phyloP scores from a whole-genome alignment of 2,329 filamentous ascomycete genomes.

The Aspergillus fijiensis region DNA sequence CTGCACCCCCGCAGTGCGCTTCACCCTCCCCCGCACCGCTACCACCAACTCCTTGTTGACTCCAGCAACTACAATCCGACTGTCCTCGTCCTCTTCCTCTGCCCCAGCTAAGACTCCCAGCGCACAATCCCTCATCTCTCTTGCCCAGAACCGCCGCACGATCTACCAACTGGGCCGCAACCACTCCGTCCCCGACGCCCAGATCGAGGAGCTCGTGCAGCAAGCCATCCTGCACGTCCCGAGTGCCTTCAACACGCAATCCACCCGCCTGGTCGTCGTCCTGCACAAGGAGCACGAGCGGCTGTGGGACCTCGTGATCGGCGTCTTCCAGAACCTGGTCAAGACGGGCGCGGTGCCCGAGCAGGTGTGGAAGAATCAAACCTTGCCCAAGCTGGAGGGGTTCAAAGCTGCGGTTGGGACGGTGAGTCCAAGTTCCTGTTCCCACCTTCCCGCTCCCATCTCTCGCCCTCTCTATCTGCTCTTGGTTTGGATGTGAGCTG shows the following conservation, averaged over 20 bases:
- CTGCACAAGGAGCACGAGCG: conserved; percentile 80
- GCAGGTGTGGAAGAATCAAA: conserved; percentile 57
- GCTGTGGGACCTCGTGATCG: conserved; percentile 74
- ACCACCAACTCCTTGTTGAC: conserved; percentile 28
- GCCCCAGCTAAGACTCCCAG: conserved; percentile 6
- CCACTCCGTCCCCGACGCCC: conserved; percentile 36
- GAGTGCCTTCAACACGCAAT: conserved; percentile 85
- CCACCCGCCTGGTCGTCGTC: conserved; percentile 74
- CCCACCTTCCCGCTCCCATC: too few relatives aligned
- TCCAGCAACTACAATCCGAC: not conserved
- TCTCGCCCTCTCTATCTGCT: not conserved
- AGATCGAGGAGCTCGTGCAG: conserved; percentile 40
- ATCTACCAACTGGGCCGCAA: conserved; percentile 38
- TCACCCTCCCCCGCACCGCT: not conserved
- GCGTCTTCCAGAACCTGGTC: conserved; percentile 67
- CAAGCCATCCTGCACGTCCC: conserved; percentile 66
- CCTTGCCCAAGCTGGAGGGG: conserved; percentile 48
- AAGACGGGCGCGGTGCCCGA: conserved; percentile 49
- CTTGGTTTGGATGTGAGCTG: not conserved
- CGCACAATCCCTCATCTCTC: conserved; percentile 29
- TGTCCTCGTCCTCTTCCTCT: conserved; percentile 9
- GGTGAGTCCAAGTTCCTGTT: conserved; percentile 43
- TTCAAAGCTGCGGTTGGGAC: conserved; percentile 76
- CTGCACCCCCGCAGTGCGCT: not conserved
- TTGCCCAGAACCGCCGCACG: conserved; percentile 36